Percentiles rank a stretch among this genome's conserved stretches.
phyloP scores from a whole-genome alignment of 23 red algal genomes.

The Gracilaria domingensis region DNA sequence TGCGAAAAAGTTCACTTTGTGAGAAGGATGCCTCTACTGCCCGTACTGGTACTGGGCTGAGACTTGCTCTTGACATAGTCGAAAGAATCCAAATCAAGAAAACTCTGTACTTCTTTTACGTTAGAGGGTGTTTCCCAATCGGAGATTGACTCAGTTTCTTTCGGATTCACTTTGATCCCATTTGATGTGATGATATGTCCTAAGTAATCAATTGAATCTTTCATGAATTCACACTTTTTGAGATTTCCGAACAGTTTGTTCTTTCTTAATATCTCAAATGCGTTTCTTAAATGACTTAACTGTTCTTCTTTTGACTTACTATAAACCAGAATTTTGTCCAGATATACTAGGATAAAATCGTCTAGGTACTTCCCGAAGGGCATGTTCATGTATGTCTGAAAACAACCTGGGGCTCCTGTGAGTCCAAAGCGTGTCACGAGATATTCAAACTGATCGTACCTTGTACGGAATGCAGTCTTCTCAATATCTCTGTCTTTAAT shows the following conservation, averaged over 20 bases:
- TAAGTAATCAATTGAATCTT: slow-evolving; percentile 46
- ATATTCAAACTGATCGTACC: slow-evolving; percentile 53
- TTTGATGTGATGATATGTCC: slow-evolving; percentile 52
- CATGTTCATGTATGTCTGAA: slow-evolving; percentile 48
- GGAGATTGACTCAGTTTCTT: too few relatives aligned
- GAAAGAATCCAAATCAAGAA: too few relatives aligned
- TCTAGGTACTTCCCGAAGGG: slow-evolving; percentile 49
- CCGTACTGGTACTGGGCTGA: too few relatives aligned
- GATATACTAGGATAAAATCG: slow-evolving; percentile 19
- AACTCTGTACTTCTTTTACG: too few relatives aligned
- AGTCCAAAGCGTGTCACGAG: slow-evolving; percentile 59
- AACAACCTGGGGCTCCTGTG: slow-evolving; percentile 27
- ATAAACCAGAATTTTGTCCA: slow-evolving; percentile 23
- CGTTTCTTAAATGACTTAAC: neutral
- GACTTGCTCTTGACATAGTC: too few relatives aligned
- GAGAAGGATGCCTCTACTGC: too few relatives aligned
- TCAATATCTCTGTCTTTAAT: neutral
- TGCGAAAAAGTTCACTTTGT: too few relatives aligned
- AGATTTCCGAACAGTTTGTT: neutral
- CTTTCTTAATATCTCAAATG: too few relatives aligned
- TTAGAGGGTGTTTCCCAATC: too few relatives aligned
- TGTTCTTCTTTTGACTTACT: slow-evolving; percentile 13
- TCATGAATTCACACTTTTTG: slow-evolving; percentile 31
- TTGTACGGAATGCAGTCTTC: slow-evolving; percentile 29
- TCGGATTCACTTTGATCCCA: too few relatives aligned